phyloP scores from a whole-genome alignment of 129 eudicot species.

The Centrapalus pauciflorus region DNA sequence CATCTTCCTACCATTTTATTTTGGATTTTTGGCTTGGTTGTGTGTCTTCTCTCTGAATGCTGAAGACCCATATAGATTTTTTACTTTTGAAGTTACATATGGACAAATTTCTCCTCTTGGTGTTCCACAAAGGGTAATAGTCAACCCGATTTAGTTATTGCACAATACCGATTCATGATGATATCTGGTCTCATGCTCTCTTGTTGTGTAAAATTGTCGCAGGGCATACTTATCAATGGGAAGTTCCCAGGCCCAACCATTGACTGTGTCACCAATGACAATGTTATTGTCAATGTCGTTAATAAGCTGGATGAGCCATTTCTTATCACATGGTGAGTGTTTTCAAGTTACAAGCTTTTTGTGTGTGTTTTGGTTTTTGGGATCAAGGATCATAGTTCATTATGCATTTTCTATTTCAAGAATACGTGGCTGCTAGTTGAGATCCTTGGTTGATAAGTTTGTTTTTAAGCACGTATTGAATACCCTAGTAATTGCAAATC shows the following conservation, averaged over 20 bases:
- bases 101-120: conserved; percentile 71
- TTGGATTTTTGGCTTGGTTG: conserved; percentile 52
- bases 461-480: background rate
- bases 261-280: conserved; percentile 65
- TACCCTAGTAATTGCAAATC: conserved; percentile 2
- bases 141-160: background rate
- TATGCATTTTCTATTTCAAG: too few species aligned
- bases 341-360: background rate
- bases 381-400: background rate
- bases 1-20: conserved; percentile 30
- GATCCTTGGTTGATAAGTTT: background rate
- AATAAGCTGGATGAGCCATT: conserved; percentile 78
- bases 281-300: conserved; percentile 51
- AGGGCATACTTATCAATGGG: conserved; percentile 82
- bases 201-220: conserved; percentile 3
- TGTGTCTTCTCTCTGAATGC: conserved; percentile 42
- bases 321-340: conserved; percentile 73
- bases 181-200: background rate
- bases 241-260: conserved; percentile 78
- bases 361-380: background rate
- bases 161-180: background rate
- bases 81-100: conserved; percentile 49
- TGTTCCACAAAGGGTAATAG: conserved; percentile 57
- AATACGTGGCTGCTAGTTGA: background rate
- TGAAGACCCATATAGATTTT: conserved; percentile 69